phyloP scores from a whole-genome alignment of 1,284 basidiomycete species.

The Ceratobasidium sp. region DNA sequence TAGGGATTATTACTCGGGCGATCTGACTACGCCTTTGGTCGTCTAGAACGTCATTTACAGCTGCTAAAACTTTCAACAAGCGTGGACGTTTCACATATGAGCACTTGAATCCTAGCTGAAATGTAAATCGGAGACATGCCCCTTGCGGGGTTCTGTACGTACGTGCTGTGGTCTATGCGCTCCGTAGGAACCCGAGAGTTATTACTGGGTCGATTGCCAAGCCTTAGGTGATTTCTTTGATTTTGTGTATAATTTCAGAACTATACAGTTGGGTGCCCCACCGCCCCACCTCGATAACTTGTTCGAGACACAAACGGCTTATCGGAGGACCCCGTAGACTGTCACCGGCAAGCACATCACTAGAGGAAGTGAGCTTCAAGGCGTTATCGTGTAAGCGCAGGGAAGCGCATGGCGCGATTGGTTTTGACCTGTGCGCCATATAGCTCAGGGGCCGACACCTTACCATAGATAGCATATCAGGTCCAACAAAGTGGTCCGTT shows the following conservation, averaged over 20 bases:
- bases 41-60: background rate
- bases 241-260: background rate
- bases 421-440: background rate
- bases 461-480: background rate
- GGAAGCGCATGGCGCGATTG: constrained; percentile 12
- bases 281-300: background rate
- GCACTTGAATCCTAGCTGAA: background rate
- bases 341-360: constrained; percentile 2
- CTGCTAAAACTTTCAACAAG: background rate
- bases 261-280: background rate
- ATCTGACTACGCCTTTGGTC: background rate
- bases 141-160: background rate
- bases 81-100: background rate
- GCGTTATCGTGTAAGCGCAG: background rate
- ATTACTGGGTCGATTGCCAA: background rate
- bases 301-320: background rate
- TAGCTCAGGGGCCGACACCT: constrained; percentile 5
- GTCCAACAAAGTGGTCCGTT: background rate
- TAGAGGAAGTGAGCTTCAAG: constrained; percentile 7
- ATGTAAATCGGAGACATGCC: background rate
- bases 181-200: background rate
- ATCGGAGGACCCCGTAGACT: background rate
- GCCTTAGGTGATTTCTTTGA: background rate
- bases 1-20: background rate
- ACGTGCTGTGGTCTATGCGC: background rate